phyloP scores from a whole-genome alignment of 75 land plant genomes.

The Chamaecyparis obtusa region DNA sequence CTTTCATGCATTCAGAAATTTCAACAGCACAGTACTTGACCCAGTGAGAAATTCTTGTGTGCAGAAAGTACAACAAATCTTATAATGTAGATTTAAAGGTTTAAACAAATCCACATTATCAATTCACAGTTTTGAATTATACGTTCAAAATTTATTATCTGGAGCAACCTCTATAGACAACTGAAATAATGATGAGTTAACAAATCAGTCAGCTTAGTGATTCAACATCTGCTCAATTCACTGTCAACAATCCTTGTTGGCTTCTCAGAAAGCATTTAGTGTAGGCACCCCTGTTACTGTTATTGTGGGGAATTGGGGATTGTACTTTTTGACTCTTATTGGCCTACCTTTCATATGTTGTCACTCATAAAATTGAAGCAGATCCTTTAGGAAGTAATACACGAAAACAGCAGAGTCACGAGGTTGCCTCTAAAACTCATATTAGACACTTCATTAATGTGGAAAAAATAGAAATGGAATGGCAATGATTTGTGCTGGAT shows the following conservation, averaged over 20 bases:
- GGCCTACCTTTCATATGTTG: background rate
- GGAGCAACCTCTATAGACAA: background rate
- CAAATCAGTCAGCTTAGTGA: background rate
- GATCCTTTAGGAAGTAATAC: background rate
- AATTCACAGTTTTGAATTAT: background rate
- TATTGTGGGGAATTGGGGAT: background rate
- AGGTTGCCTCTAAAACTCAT: background rate
- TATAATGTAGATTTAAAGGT: background rate
- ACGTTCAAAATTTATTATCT: background rate
- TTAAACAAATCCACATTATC: background rate
- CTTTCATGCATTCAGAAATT: background rate
- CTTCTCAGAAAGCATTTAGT: background rate
- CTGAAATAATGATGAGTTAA: background rate
- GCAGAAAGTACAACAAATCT: background rate
- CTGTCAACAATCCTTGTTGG: background rate
- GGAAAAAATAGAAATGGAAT: background rate
- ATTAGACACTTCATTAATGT: background rate
- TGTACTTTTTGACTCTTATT: background rate
- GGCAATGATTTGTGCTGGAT: background rate
- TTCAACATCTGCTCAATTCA: background rate
- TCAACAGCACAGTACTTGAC: background rate
- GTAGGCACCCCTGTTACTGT: background rate
- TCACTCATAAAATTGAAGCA: background rate
- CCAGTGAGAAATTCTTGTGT: background rate
- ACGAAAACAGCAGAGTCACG: background rate